These are phyloP conservation scores for Aspergillus luchuensis DNA, from an alignment of 2,329 filamentous ascomycete genomes.

Conservation along the genomic window DNA sequence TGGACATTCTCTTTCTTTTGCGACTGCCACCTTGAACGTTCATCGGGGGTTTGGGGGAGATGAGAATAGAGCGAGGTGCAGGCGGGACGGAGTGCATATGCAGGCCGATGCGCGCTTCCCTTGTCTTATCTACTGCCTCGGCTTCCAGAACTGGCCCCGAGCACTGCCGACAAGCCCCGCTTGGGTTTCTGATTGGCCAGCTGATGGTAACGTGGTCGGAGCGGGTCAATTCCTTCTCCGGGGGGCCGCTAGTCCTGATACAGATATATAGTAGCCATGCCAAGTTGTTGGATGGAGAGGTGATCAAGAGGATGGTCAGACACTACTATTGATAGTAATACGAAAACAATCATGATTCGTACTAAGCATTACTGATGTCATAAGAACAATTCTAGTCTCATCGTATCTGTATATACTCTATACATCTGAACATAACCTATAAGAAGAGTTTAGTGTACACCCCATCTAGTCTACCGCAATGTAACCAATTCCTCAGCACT, in stretches of 20 bases:
- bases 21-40: neutral
- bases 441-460: no score
- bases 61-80: neutral
- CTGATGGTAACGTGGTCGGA: neutral
- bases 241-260: no score
- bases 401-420: no score
- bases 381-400: no score
- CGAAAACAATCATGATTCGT: no score
- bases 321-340: no score
- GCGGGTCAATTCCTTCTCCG: neutral
- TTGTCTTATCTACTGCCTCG: neutral
- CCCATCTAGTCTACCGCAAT: constrained; percentile 47
- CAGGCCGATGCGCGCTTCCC: neutral
- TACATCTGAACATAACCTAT: no score
- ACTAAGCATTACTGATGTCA: no score
- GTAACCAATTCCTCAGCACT: constrained; percentile 72
- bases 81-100: neutral
- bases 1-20: constrained; percentile 60
- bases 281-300: no score
- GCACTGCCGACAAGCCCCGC: neutral
- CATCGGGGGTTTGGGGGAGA: neutral
- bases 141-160: neutral
- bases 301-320: no score
- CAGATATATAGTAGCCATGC: no score
- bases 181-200: neutral